Base-by-base conservation (phyloP, 2,329 filamentous ascomycete species). In the Fusarium incarnatum region DNA sequence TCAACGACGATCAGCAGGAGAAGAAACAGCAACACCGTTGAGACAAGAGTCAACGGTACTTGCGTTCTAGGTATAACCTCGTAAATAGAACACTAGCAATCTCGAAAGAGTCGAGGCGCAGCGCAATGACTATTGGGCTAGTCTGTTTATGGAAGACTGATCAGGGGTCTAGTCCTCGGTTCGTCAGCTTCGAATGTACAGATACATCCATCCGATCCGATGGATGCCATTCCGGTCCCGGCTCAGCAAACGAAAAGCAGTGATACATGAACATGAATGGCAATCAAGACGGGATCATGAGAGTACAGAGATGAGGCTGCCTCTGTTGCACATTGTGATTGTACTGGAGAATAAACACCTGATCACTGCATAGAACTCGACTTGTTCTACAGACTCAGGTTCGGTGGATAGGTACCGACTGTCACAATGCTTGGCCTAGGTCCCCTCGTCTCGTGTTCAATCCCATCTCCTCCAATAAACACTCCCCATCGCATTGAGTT, bases 11-110 rank as follows among this genome's bases (percentile, higher is more conserved):
- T 68, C 68, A 68, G 52, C 59, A 60, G 46, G 54, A 64, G 59
- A 68, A 27, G 7, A 8, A 60, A 60, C 34, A 48, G 22, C 37
- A 18, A 22, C 20, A 60, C 49, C 10, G 18, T 42, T 53, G 13
- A 22, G n/a, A 37, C 2, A 42, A 28, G n/a, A 37, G 67, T 71
- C 40, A 16, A 27, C 8, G 10, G 10, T 67, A 71, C 68, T 42
- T 68, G 10, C 3, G 13, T 37, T 37, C 16, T 41, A 46, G 8
- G 68, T 70, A 70, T 12, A 56, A 55, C 41, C 49, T 58, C 56
- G 62, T 62, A 67, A 67, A 62, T 67, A 66, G 55, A 66, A 44
- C 48, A 55, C 55, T 45, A 61, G 48, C 41, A 60, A 66, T 61
- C 63, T 66, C 47, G 55, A 66, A 66, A 40, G 60, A 42, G 52